Conservation (phyloP, 495 filamentous ascomycete genomes). For the Penicillium riverlandense region DNA sequence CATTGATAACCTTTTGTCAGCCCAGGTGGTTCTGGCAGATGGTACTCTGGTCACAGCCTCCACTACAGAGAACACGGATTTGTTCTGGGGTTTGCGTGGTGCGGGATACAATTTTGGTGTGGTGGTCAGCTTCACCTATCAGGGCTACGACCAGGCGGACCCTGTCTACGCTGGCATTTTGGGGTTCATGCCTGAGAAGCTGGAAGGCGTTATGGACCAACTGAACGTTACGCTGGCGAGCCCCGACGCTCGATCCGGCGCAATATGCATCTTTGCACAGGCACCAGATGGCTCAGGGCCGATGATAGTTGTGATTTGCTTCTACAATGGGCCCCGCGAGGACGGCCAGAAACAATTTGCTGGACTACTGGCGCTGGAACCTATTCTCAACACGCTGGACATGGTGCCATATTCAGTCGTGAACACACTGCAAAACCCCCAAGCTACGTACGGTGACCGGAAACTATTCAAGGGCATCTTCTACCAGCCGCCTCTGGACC, state of each 20-base stretch:
- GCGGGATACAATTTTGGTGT: conserved; percentile 43
- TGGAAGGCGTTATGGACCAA: conserved; percentile 30
- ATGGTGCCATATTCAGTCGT: conserved; percentile 36
- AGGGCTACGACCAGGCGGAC: conserved; percentile 30
- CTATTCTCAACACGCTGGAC: conserved; percentile 28
- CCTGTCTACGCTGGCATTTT: conserved; percentile 42
- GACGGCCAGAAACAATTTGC: conserved; percentile 33
- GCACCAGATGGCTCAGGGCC: conserved; percentile 24
- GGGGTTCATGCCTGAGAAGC: conserved; percentile 30
- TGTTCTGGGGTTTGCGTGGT: conserved; percentile 44
- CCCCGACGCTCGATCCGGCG: conserved; percentile 26
- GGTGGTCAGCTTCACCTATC: conserved; percentile 41
- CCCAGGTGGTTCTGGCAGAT: conserved; percentile 44
- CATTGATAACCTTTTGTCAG: conserved; percentile 45
- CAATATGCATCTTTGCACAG: conserved; percentile 30
- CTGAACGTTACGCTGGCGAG: conserved; percentile 31
- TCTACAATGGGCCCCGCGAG: conserved; percentile 44
- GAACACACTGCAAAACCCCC: conserved; percentile 37
- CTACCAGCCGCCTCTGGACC: conserved; percentile 35
- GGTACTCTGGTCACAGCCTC: conserved; percentile 35
- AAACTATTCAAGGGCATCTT: conserved; percentile 44
- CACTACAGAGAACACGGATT: conserved; percentile 27
- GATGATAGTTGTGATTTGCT: conserved; percentile 34
- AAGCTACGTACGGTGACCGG: conserved; percentile 30
- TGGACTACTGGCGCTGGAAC: conserved; percentile 24